Evolutionary conservation across 768 basidiomycete genomes (phyloP), one percentile per base, ranked within the genome.

Genomic region (Leccinum disarticulatum): DNA sequence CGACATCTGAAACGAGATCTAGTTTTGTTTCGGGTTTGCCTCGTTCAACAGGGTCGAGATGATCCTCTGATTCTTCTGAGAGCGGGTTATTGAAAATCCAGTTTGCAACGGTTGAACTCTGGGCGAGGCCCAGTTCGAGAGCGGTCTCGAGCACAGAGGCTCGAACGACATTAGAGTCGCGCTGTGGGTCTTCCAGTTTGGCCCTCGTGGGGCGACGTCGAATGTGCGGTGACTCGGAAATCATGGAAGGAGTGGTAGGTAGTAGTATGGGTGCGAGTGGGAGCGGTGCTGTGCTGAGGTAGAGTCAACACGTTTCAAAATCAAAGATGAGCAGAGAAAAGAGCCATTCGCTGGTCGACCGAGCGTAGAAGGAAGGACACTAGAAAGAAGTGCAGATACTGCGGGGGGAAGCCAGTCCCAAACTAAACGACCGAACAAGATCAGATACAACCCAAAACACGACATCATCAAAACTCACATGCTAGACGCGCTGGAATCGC

Each of bases 121-220:
- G 79, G 33, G 81, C 81, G 19, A 90, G 68, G 3, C 89, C 89
- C 13, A 91, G 80, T 68, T 88, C 77, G 41, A 90, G 77, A 7
- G 88, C 89, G 7, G 80, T 86, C 66, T 91, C 87, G 43, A 90
- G 81, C 25, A 91, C 88, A 15, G 88, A 90, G 1, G 89, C 88
- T 15, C 89, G 81, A 19, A 90, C 76, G 14, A 81, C 70, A 70
- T 78, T 82, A 1, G 87, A 87, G 66, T 85, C 78, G 43, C 86
- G 82, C 22, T 61, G 61, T 1, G 54, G 4, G 30, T 47, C 51
- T 1, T n/a, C 22, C 10, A 19, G 43, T 43, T 70, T 72, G 1
- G 52, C 52, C 57, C 61, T 67, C 9, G 74, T 65, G 33, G 69
- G 74, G 15, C 74, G 70, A 61, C 69, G 73, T 38, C 64, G 73